Conservation (phyloP, 306 rosid genomes). For the Gastrolobium villosum region DNA sequence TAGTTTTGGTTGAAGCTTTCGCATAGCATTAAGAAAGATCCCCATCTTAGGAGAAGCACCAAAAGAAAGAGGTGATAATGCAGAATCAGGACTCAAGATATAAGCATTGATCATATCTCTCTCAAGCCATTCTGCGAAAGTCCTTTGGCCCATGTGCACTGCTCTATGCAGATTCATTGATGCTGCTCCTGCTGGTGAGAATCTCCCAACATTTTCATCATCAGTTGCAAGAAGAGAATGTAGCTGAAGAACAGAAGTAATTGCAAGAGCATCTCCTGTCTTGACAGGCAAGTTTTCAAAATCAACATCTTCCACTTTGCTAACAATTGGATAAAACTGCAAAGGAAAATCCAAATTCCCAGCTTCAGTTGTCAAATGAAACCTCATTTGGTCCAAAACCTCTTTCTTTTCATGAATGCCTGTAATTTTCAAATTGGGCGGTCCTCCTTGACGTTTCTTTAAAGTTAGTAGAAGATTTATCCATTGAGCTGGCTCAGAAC, state of each 20-base stretch:
- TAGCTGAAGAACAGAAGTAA: slow-evolving; percentile 79
- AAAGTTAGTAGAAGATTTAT: slow-evolving; percentile 68
- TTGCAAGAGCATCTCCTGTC: slow-evolving; percentile 91
- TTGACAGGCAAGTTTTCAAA: slow-evolving; percentile 74
- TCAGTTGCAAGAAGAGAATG: slow-evolving; percentile 81
- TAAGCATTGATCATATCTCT: slow-evolving; percentile 67
- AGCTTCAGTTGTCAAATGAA: slow-evolving; percentile 71
- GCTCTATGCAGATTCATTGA: slow-evolving; percentile 60
- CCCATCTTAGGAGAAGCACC: slow-evolving; percentile 82
- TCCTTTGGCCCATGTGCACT: slow-evolving; percentile 61
- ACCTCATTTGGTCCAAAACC: slow-evolving; percentile 75
- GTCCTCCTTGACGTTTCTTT: slow-evolving; percentile 72
- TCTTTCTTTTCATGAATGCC: slow-evolving; percentile 80
- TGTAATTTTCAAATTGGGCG: slow-evolving; percentile 83
- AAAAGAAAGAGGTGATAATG: slow-evolving; percentile 69
- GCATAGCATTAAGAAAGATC: slow-evolving; percentile 59
- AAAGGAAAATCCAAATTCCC: slow-evolving; percentile 76
- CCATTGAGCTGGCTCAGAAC: slow-evolving; percentile 87
- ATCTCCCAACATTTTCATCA: slow-evolving; percentile 58
- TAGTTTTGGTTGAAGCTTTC: slow-evolving; percentile 73
- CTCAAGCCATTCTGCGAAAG: slow-evolving; percentile 77
- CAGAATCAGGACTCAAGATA: slow-evolving; percentile 67
- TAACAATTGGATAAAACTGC: slow-evolving; percentile 72
- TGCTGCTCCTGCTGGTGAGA: slow-evolving; percentile 63
- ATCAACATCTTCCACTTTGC: slow-evolving; percentile 79